These are phyloP conservation scores for Solanum hybrid DNA, from an alignment of 305 asterid species.

Conservation along the genomic window DNA sequence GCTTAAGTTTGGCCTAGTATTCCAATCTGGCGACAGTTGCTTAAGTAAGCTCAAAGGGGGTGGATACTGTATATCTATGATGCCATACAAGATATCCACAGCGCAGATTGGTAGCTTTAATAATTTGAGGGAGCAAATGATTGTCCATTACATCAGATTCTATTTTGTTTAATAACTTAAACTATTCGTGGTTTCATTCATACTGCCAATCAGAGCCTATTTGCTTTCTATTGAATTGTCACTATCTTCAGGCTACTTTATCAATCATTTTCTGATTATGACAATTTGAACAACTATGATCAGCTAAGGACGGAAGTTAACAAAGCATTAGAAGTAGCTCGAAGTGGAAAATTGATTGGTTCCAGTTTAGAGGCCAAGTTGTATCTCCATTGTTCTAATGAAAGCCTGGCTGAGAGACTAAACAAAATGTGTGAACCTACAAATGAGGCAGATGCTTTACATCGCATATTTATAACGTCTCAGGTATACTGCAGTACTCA, in stretches of 20 bases:
- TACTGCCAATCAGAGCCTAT: not conserved
- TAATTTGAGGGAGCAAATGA: not conserved
- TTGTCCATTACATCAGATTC: not conserved
- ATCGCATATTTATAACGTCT: conserved; percentile 83
- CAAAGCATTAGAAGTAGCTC: conserved; percentile 86
- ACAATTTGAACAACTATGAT: conserved; percentile 11
- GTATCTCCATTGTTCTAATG: conserved; percentile 60
- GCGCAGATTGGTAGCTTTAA: not conserved
- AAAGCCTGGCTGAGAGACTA: conserved; percentile 38
- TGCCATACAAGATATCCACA: not conserved
- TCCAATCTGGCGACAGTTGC: not conserved
- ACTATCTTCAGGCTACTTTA: not conserved
- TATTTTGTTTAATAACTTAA: not conserved
- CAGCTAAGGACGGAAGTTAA: conserved; percentile 97
- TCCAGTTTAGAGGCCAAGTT: conserved; percentile 96
- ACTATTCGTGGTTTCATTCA: not conserved
- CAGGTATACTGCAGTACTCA: conserved; percentile 42
- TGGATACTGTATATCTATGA: not conserved
- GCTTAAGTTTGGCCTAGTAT: not conserved
- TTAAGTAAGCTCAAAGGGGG: not conserved
- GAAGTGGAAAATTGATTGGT: conserved; percentile 73
- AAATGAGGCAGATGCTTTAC: conserved; percentile 73
- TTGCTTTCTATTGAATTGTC: not conserved
- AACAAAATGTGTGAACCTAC: conserved; percentile 39
- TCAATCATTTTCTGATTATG: not conserved